Evolutionary conservation across 2,329 filamentous ascomycete genomes (phyloP), one percentile per base, ranked within the genome.

Genomic region (Penicillium sp.): DNA sequence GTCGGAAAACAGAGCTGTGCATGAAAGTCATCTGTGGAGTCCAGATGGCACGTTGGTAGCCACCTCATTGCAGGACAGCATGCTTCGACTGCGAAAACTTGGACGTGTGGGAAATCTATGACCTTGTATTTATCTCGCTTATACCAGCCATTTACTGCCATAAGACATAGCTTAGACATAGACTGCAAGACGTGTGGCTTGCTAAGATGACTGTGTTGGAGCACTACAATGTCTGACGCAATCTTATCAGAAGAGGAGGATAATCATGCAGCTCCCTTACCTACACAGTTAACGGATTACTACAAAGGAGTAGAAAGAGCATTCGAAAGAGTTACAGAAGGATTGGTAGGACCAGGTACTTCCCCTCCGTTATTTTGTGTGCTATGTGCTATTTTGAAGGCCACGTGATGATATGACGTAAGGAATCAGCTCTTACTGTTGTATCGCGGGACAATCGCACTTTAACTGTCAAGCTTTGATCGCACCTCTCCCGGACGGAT

Each of bases 1-100:
- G 41, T 77, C 72, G 4, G 75, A 75, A 51, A 82, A 82, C 39
- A 71, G 82, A 41, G 80, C 71, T 0, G 69, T 79, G 31, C 80
- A 82, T 66, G 76, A 83, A 64, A 81, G 79, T 64, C 70, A 77
- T 63, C 66, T 83, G 47, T 83, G 78, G 76, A 70, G 71, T 54
- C 70, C 74, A 3, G 71, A 75, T 63, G 81, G 81, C 1, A 68
- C 67, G 12, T 74, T 83, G 63, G 60, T 84, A 45, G 80, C 76
- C 8, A 83, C 76, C 17, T 76, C 79, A 12, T 74, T 81, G 61
- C 82, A 84, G 64, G 82, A 84, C 64, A 80, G 81, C 5, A 71
- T 83, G 73, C 67, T 83, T 50, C 67, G 75, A 42, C 55, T 76
- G n/a, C 60, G 63, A 20, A 65, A 62, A 38, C 25, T 52, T 35